Percentiles rank a stretch among this genome's conserved stretches.
phyloP scores from a whole-genome alignment of 306 rosid species.

The Rubus idaeus region DNA sequence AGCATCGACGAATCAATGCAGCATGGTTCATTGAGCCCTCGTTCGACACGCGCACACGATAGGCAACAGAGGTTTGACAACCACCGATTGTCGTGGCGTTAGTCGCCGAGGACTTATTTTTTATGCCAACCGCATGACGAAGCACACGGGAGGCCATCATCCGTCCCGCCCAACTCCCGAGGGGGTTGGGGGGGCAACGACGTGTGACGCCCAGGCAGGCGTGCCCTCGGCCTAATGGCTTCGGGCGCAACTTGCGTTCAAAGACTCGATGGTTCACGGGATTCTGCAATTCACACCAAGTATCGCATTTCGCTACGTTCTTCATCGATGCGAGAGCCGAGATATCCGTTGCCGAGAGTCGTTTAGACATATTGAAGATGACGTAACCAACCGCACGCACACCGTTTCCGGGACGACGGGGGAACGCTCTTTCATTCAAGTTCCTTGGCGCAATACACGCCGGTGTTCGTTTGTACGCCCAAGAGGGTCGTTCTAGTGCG shows the following conservation, averaged over 20 bases:
- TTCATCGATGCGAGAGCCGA: too few relatives aligned
- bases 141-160: slow-evolving; percentile 8
- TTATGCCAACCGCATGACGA: background rate
- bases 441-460: background rate
- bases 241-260: too few relatives aligned
- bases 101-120: background rate
- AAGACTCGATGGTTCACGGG: too few relatives aligned
- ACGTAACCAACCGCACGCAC: background rate
- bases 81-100: background rate
- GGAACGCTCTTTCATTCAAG: background rate
- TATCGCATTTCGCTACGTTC: too few relatives aligned
- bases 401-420: background rate
- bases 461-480: background rate
- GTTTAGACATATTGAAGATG: background rate
- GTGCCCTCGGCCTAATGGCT: too few relatives aligned
- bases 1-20: background rate
- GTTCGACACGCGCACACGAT: background rate
- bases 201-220: too few relatives aligned
- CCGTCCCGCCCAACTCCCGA: slow-evolving; percentile 6
- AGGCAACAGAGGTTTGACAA: background rate
- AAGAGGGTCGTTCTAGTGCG: background rate
- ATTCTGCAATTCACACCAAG: too few relatives aligned
- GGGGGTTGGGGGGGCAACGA: background rate
- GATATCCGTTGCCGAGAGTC: too few relatives aligned
- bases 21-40: background rate